Base-by-base conservation (phyloP, 2,329 filamentous ascomycete species). In the Alternaria sp. region DNA sequence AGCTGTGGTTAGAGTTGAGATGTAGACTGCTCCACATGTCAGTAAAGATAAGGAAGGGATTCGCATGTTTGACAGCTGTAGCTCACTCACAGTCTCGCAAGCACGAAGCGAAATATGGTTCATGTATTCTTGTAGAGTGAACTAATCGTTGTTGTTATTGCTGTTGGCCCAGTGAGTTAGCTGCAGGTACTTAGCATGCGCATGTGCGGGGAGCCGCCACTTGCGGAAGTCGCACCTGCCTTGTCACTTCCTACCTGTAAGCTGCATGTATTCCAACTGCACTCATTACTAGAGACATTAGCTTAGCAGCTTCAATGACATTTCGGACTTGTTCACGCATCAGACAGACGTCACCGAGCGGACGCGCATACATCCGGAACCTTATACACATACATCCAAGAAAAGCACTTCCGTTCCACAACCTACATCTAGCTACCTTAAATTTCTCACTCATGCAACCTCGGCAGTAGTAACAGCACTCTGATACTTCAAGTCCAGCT, bases 401-500 rank as follows among this genome's bases (percentile, higher is more conserved):
- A 40, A 40, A 40, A 40, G 36, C 36, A 17, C 15, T 40, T 40
- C 36, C 36, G 5, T 40, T 40, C 36, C n/a, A 40, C 0, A 17
- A 40, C 36, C n/a, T 17, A 40, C n/a, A 1, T 40, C 36, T 17
- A 40, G 15, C 36, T 40, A 52, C 9, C 19, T 0, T 2, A 2
- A 13, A 15, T 6, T 6, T 21, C 3, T 26, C 17, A 10, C 28
- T 12, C 21, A 66, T 13, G 36, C 60, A 11, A 63, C 67, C 44
- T 66, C 66, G 17, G 68, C 58, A 19, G 65, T 70, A 43, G 64
- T 66, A 36, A 66, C 63, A 53, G 69, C 67, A 45, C 65, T 36
- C 61, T 70, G 67, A 52, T 72, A 61, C 46, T 62, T 61, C 56
- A 72, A 44, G 1, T 59, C 21, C 58, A 73, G 28, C 52, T 70